Base-by-base conservation (phyloP, 306 rosid species). In the Vicia villosa region DNA sequence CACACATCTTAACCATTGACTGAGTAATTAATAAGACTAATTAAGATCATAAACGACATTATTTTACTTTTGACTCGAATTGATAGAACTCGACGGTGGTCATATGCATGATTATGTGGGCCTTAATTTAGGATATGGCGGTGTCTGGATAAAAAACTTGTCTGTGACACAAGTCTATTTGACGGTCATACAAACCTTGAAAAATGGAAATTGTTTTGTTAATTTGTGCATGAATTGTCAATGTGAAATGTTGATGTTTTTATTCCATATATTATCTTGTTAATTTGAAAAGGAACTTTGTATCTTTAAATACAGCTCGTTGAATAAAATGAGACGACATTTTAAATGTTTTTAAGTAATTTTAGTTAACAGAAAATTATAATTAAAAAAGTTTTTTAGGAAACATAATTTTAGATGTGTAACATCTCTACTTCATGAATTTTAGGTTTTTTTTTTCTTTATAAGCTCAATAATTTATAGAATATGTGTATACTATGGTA, bases 71-170 rank as follows among this genome's bases (percentile, higher is more conserved):
- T 65, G 86, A 82, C 81, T 11, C 0, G 32, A 66, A 17, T 19
- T 66, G 75, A 66, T 78, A 82, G 59, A 51, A 64, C 74, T 41
- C 17, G 70, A 10, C 65, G 58, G 74, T 74, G 86, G 76, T 60
- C 43, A 36, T 20, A 34, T 4, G 26, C 2, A 64, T 36, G 66
- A 82, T 82, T 26, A 70, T 66, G 86, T 78, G 78, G 86, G 81
- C 21, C 61, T 17, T 11, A 52, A 1, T 45, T 58, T 1, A 57
- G 71, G 57, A 59, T 70, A 80, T 58, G 80, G 17, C 81, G 80
- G 80, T 75, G 78, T 9, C 7, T 9, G 19, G 14, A 45, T 69
- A 8, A 19, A 34, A 56, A 58, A 57, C 50, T 56, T 38, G 46
- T 49, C 70, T 37, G 52, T 38, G 60, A 72, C 81, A 34, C 14